phyloP scores from a whole-genome alignment of 1,284 basidiomycete genomes.

The Cerrena zonata region DNA sequence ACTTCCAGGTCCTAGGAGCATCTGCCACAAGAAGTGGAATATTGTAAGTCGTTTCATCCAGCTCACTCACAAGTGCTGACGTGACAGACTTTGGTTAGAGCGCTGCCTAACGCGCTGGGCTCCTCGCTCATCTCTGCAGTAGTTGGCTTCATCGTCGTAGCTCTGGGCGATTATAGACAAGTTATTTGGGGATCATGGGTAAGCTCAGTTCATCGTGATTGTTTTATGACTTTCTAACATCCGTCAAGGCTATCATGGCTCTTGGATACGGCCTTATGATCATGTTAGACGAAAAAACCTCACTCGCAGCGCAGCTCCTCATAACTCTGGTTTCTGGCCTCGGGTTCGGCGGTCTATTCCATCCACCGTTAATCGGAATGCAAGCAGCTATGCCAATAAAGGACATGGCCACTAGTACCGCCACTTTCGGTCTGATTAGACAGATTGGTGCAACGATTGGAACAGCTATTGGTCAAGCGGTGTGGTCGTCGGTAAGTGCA shows the following conservation, averaged over 20 bases:
- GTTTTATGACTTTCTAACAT: background rate
- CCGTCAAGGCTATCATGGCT: conserved; percentile 36
- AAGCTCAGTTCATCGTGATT: background rate
- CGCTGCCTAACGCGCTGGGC: conserved; percentile 68
- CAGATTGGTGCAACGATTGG: conserved; percentile 45
- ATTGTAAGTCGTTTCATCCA: conserved; percentile 34
- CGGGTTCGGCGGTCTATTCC: conserved; percentile 56
- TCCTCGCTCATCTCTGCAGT: conserved; percentile 46
- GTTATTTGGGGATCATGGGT: conserved; percentile 50
- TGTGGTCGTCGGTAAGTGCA: conserved; percentile 49
- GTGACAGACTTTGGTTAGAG: conserved; percentile 32
- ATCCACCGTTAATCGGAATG: conserved; percentile 57
- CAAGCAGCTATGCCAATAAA: conserved; percentile 76
- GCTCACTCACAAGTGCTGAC: background rate
- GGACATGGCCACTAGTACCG: conserved; percentile 71
- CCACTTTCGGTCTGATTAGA: conserved; percentile 55
- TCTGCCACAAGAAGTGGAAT: conserved; percentile 69
- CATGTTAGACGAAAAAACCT: conserved; percentile 32
- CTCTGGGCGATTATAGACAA: conserved; percentile 50
- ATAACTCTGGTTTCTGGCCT: conserved; percentile 53
- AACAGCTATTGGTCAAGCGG: conserved; percentile 60
- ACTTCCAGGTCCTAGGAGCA: conserved; percentile 69
- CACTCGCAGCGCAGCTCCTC: conserved; percentile 45
- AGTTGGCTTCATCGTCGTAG: conserved; percentile 54
- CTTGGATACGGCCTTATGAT: conserved; percentile 63